These are phyloP conservation scores for Hebeloma cylindrosporum DNA, from an alignment of 768 basidiomycete genomes.

Conservation along the genomic window DNA sequence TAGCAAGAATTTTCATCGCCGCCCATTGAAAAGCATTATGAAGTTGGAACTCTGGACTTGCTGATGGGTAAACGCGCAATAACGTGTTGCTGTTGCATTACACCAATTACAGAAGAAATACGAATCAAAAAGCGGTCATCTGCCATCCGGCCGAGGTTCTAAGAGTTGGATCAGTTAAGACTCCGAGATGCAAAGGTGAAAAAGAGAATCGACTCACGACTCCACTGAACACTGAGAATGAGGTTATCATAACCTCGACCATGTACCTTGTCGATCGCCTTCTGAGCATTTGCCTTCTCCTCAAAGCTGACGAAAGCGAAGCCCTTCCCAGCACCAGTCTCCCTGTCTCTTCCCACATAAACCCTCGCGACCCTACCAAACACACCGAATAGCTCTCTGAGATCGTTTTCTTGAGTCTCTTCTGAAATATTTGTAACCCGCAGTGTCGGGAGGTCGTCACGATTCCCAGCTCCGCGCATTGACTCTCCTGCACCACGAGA, in stretches of 20 bases:
- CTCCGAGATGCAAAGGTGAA: too few species aligned
- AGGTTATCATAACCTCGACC: slow-evolving; percentile 92
- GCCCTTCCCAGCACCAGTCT: slow-evolving; percentile 93
- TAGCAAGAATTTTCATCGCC: too few species aligned
- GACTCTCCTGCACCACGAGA: slow-evolving; percentile 71
- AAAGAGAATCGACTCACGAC: too few species aligned
- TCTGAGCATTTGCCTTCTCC: slow-evolving; percentile 72
- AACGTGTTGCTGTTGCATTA: too few species aligned
- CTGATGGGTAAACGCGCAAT: too few species aligned
- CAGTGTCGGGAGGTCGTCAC: slow-evolving; percentile 94
- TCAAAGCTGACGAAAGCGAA: slow-evolving; percentile 99
- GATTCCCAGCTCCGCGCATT: slow-evolving; percentile 60
- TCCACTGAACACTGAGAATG: slow-evolving; percentile 69
- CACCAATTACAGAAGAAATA: too few species aligned
- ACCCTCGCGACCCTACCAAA: slow-evolving; percentile 89
- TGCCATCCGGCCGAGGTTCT: too few species aligned
- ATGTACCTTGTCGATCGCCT: slow-evolving; percentile 88
- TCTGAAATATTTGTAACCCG: slow-evolving; percentile 97
- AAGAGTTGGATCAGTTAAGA: too few species aligned
- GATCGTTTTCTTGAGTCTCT: slow-evolving; percentile 92
- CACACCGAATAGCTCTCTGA: slow-evolving; percentile 84
- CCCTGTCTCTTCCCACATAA: slow-evolving; percentile 92
- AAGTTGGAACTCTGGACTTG: too few species aligned
- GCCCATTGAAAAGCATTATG: too few species aligned
- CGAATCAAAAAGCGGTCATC: too few species aligned